These are phyloP conservation scores for Polytrichum commune DNA, from an alignment of 225 moss, liverwort and hornwort species.

Conservation along the genomic window DNA sequence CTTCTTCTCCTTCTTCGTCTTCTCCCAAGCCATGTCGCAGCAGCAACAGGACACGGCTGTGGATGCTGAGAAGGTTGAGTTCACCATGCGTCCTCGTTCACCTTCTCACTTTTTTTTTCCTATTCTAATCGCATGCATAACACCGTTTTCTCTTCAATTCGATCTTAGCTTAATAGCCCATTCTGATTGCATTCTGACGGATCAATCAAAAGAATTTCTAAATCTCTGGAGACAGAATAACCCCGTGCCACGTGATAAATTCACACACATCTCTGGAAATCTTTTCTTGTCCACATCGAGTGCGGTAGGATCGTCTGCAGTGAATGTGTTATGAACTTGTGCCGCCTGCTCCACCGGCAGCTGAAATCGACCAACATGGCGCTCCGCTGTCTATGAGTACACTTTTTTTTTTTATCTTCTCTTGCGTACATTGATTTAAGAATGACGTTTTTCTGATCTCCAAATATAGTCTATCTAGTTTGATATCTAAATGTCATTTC, in stretches of 20 bases:
- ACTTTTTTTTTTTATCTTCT: too few species aligned
- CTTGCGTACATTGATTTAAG: too few species aligned
- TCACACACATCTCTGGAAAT: not conserved
- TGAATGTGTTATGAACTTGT: too few species aligned
- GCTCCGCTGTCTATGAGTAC: too few species aligned
- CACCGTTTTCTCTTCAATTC: too few species aligned
- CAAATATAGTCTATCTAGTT: too few species aligned
- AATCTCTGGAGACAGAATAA: not conserved
- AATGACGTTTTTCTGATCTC: too few species aligned
- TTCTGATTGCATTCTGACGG: not conserved
- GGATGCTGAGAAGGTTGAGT: conserved; percentile 32
- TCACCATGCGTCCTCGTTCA: not conserved
- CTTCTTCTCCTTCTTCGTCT: not conserved
- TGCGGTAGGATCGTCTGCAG: too few species aligned
- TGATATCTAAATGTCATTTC: too few species aligned
- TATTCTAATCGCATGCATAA: not conserved
- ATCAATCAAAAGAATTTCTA: not conserved
- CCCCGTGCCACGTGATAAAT: not conserved
- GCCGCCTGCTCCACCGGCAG: too few species aligned
- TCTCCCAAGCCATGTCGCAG: conserved; percentile 12
- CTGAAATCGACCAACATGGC: too few species aligned
- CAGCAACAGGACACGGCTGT: conserved; percentile 17
- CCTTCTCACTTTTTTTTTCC: not conserved
- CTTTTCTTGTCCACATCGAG: too few species aligned
- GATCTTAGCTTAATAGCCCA: not conserved